A percentile compares a stretch with the other conserved stretches of the same genome.
Evolutionary conservation across 345 rosid species (phyloP).

Genomic region (Excoecaria cochinchinensis): DNA sequence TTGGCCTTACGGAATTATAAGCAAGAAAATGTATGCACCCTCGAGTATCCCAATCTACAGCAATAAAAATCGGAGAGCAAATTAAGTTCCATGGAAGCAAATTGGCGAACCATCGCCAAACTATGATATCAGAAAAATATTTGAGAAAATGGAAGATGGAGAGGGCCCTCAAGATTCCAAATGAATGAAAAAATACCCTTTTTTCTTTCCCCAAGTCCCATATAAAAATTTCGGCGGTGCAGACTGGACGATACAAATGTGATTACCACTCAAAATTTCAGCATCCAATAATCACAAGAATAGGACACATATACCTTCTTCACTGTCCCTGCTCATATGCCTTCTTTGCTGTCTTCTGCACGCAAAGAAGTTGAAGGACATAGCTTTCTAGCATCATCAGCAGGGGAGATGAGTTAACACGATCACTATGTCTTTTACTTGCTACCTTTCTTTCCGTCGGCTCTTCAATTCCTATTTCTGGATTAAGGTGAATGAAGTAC

Average conservation of each 20-base stretch:
- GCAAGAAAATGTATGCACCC: too few relatives aligned
- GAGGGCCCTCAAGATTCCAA: background rate
- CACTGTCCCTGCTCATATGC: background rate
- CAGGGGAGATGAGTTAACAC: slow-evolving; percentile 31
- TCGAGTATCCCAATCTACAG: too few relatives aligned
- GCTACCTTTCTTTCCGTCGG: slow-evolving; percentile 24
- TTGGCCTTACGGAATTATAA: too few relatives aligned
- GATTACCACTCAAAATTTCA: background rate
- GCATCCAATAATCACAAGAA: background rate
- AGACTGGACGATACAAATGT: too few relatives aligned
- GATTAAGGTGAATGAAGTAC: background rate
- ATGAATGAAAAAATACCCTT: background rate
- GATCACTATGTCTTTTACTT: slow-evolving; percentile 10
- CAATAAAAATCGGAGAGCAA: too few relatives aligned
- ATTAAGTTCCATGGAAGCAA: too few relatives aligned
- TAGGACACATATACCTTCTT: slow-evolving; percentile 17
- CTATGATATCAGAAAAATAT: background rate
- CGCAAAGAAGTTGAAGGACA: slow-evolving; percentile 45
- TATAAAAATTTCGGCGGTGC: too few relatives aligned
- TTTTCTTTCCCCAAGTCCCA: too few relatives aligned
- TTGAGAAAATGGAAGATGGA: background rate
- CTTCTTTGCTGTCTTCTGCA: slow-evolving; percentile 25
- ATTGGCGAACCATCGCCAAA: too few relatives aligned
- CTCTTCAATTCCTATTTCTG: slow-evolving; percentile 20
- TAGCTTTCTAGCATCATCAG: slow-evolving; percentile 49